Evolutionary conservation across 176 grass and related monocot genomes (phyloP), one percentile per base, ranked within the genome.

Genomic region (Melocanna baccifera): DNA sequence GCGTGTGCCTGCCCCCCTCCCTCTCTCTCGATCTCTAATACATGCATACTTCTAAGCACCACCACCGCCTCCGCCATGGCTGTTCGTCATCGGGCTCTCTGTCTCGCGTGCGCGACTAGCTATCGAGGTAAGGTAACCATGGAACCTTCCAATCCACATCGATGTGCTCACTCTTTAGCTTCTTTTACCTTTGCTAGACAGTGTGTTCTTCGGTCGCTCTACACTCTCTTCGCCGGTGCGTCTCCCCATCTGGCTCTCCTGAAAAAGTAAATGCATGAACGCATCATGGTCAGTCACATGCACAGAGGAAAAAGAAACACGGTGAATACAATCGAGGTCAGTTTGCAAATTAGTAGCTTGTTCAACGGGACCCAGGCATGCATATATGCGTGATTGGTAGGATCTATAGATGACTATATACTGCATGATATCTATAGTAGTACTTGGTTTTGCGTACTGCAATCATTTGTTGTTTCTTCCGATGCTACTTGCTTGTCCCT

Each of bases 201-300:
- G 23, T 29, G n/a, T 13, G 23, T 34, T n/a, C 16, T 29, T 53
- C 59, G 11, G 12, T 47, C 26, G 28, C 2, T 22, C 86, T 89
- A 92, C 40, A 67, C 90, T 86, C 90, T 83, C 79, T 11, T 88
- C 12, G 56, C 84, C 20, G 90, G 90, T 58, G 83, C 78, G 0
- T 86, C 86, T 73, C 90, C 90, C 87, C 86, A 92, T 78, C 87
- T 83, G 11, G 79, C 75, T 80, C 90, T 86, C 80, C 90, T 92
- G 90, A 64, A 79, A 76, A 71, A 50, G 66, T 45, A 84, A 61
- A 29, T 23, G 77, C 22, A 46, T 16, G 28, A 65, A 14, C 4
- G 39, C 25, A 81, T 59, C 53, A 76, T 81, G 66, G 67, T 86
- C 62, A 86, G 82, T 20, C 69, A 55, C 71, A 76, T 76, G 62